Conservation (phyloP, 495 filamentous ascomycete species). For the Cairneyella variabilis region DNA sequence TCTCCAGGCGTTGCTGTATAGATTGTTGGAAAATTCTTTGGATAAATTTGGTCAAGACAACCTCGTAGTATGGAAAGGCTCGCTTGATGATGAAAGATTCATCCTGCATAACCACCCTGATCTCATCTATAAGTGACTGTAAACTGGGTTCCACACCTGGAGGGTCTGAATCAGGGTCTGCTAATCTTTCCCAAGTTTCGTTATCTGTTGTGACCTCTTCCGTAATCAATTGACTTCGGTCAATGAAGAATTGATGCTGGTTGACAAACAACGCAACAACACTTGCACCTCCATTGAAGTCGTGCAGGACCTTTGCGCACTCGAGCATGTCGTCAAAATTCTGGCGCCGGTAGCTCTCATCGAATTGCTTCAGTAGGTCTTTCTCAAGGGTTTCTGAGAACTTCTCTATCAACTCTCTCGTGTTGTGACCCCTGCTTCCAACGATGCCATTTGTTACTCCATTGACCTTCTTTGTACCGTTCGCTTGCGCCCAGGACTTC, state of each 20-base stretch:
- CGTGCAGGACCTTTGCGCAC: constrained; percentile 87
- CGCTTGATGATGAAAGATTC: constrained; percentile 93
- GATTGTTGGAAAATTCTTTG: constrained; percentile 98
- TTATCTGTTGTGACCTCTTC: constrained; percentile 82
- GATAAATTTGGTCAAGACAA: constrained; percentile 85
- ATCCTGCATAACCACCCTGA: constrained; percentile 92
- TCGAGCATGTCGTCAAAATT: constrained; percentile 96
- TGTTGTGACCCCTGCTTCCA: constrained; percentile 53
- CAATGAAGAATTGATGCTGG: constrained; percentile 98
- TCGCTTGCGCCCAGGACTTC: constrained; percentile 59
- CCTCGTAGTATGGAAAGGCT: constrained; percentile 94
- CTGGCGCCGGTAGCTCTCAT: constrained; percentile 87
- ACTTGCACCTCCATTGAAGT: constrained; percentile 93
- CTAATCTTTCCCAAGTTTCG: constrained; percentile 84
- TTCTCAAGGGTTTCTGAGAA: constrained; percentile 95
- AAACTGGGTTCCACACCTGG: constrained; percentile 89
- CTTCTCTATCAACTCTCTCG: constrained; percentile 89
- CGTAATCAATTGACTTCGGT: constrained; percentile 80
- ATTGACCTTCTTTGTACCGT: constrained; percentile 52
- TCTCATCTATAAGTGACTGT: constrained; percentile 87
- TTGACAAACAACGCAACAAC: constrained; percentile 96
- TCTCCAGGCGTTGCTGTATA: constrained; percentile 90
- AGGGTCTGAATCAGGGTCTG: constrained; percentile 89
- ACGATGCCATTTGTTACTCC: constrained; percentile 47
- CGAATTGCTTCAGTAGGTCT: constrained; percentile 92